Conservation (phyloP, 2,329 filamentous ascomycete genomes). For the Fusarium sambucinum region DNA sequence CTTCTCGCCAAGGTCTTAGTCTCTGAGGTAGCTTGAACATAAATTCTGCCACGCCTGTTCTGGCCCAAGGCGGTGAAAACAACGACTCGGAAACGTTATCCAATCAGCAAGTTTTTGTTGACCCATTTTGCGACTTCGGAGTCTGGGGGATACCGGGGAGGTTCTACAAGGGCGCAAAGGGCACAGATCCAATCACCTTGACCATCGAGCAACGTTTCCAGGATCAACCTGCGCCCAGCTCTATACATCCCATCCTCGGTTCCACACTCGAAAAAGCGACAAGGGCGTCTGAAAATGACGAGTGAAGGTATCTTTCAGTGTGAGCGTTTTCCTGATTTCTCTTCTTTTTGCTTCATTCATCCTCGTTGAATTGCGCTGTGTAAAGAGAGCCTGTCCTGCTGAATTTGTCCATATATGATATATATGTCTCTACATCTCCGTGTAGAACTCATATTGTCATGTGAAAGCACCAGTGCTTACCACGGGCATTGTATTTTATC, state of each 20-base stretch:
- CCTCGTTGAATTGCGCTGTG: conserved; percentile 18
- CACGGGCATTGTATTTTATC: conserved; percentile 12
- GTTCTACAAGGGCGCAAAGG: conserved; percentile 20
- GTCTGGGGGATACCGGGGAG: conserved; percentile 28
- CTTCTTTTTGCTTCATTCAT: conserved; percentile 29
- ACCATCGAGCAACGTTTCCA: conserved; percentile 36
- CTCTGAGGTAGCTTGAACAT: conserved; percentile 11
- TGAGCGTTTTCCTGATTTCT: conserved; percentile 37
- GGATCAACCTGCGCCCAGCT: conserved; percentile 37
- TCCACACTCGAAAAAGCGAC: conserved; percentile 43
- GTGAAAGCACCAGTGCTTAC: conserved; percentile 22
- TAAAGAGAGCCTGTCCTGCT: conserved; percentile 24
- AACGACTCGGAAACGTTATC: conserved; percentile 3
- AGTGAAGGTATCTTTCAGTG: conserved; percentile 46
- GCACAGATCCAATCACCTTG: conserved; percentile 44
- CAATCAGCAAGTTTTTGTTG: neutral
- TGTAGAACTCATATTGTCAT: conserved; percentile 19
- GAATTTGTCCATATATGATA: conserved; percentile 26
- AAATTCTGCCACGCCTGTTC: conserved; percentile 35
- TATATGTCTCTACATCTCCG: conserved; percentile 20
- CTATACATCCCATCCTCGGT: conserved; percentile 42
- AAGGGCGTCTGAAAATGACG: conserved; percentile 47
- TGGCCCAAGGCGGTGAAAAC: conserved; percentile 39
- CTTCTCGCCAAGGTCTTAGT: conserved; percentile 27
- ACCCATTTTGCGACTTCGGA: conserved; percentile 31